Base-by-base conservation (phyloP, 371 early-diverging fungal species). In the Mucor plumbeus region DNA sequence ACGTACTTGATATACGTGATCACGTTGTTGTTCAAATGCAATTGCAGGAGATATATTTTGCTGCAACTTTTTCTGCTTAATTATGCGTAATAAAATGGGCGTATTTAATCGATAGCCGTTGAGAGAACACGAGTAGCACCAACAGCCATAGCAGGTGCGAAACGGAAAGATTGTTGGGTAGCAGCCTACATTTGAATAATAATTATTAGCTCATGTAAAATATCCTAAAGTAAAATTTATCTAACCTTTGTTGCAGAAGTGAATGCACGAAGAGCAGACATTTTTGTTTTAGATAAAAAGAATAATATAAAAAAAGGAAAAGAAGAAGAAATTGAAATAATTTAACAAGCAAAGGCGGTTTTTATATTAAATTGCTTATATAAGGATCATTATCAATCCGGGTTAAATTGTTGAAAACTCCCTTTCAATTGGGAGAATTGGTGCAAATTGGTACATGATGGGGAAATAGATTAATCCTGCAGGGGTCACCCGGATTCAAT, bases 241-340 rank as follows among this genome's bases (percentile, higher is more conserved):
- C 56, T 61, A 61, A 77, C 80, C 77, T 78, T 81, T 63, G 76
- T 55, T 35, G 76, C 47, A 39, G 79, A 75, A 48, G 79, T 73
- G 73, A 80, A 76, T 75, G 78, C 73, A 65, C 83, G 78, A 66
- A 80, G 63, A 70, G 81, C 77, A 73, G 83, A 83, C 83, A 83
- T 83, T 58, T 68, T 59, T 48, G 1, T 59, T 50, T 19, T 61
- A 57, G 26, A 40, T 63, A 58, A 48, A 63, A 67, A 66, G 65
- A 62, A 63, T 41, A 72, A 67, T 50, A 50, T 50, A 26, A 50
- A 50, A 50, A 50, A 50, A 17, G 68, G 60, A 67, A 65, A 56
- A 61, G 58, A 67, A 63, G 43, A 68, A 57, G 59, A 59, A 59
- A 70, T 56, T 54, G 55, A 69, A 62, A 70, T 61, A 50, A 57